Evolutionary conservation across 2,329 filamentous ascomycete species (phyloP).

Genomic region (Coleophoma cylindrospora): DNA sequence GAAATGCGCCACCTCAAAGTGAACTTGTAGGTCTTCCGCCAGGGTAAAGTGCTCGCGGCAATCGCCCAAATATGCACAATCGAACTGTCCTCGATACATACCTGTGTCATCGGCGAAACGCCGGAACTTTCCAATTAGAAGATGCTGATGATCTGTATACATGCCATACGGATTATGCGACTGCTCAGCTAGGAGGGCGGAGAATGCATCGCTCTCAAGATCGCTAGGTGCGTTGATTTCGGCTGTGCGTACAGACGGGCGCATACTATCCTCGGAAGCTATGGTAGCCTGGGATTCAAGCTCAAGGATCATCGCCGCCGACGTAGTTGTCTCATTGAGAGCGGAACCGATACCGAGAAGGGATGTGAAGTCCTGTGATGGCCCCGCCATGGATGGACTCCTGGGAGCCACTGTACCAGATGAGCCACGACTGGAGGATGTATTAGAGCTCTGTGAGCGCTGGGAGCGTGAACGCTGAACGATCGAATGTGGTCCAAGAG

Average conservation of each 20-base stretch:
- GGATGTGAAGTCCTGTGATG: background rate
- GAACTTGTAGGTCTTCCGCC: slow-evolving; percentile 13
- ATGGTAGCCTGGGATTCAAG: background rate
- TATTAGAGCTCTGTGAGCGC: background rate
- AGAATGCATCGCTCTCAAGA: background rate
- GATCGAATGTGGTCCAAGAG: background rate
- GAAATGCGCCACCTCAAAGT: slow-evolving; percentile 21
- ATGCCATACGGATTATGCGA: background rate
- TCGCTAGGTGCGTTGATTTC: background rate
- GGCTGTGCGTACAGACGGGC: background rate
- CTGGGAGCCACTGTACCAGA: background rate
- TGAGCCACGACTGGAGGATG: background rate
- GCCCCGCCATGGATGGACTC: background rate
- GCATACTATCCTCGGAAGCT: background rate
- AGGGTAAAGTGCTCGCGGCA: slow-evolving; percentile 12
- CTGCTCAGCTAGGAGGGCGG: background rate
- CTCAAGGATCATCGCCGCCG: background rate
- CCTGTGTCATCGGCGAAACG: background rate
- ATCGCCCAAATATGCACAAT: slow-evolving; percentile 13
- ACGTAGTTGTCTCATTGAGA: background rate
- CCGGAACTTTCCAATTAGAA: background rate
- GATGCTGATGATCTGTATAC: background rate
- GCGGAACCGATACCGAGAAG: background rate
- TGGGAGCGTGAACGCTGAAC: background rate
- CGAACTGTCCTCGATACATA: slow-evolving; percentile 3